Percentiles rank a stretch among this genome's conserved stretches.
Conservation (phyloP, 139 green algal species). For the Zygnema circumcarinatum region DNA sequence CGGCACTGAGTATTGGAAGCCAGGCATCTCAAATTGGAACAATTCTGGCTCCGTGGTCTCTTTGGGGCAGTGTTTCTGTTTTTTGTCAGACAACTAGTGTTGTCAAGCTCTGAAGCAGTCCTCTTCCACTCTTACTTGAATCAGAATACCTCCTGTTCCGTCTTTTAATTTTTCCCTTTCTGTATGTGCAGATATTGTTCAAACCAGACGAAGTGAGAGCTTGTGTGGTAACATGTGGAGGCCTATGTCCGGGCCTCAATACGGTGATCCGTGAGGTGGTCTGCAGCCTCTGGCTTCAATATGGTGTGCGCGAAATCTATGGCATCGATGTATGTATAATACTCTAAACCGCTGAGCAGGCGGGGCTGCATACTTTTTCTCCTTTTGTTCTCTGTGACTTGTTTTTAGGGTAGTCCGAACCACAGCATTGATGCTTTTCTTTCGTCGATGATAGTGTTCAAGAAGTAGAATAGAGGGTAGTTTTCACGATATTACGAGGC, state of each 20-base stretch:
- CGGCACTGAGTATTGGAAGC: constrained; percentile 26
- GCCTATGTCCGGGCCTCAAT: constrained; percentile 97
- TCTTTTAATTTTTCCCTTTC: constrained; percentile 19
- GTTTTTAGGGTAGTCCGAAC: neutral
- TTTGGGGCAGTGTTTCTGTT: too few relatives aligned
- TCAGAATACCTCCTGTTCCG: neutral
- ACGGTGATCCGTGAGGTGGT: constrained; percentile 86
- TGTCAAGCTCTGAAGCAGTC: too few relatives aligned
- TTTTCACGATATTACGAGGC: too few relatives aligned
- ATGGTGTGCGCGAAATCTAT: constrained; percentile 68
- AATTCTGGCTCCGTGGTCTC: constrained; percentile 26
- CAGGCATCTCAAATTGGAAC: constrained; percentile 39
- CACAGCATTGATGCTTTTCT: neutral
- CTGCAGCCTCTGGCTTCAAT: constrained; percentile 59
- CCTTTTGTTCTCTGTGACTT: neutral
- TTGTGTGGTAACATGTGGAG: constrained; percentile 95
- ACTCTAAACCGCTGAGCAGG: too few relatives aligned
- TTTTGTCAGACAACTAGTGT: too few relatives aligned
- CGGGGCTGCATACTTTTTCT: neutral
- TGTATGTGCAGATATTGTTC: constrained; percentile 67
- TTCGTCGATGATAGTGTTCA: too few relatives aligned
- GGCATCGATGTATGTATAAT: constrained; percentile 74
- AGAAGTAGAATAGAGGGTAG: too few relatives aligned
- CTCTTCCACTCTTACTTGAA: neutral
- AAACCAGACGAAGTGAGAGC: constrained; percentile 80